Evolutionary conservation across 2,329 filamentous ascomycete species (phyloP), one percentile per base, ranked within the genome.

Genomic region (Juglanconis oblonga): DNA sequence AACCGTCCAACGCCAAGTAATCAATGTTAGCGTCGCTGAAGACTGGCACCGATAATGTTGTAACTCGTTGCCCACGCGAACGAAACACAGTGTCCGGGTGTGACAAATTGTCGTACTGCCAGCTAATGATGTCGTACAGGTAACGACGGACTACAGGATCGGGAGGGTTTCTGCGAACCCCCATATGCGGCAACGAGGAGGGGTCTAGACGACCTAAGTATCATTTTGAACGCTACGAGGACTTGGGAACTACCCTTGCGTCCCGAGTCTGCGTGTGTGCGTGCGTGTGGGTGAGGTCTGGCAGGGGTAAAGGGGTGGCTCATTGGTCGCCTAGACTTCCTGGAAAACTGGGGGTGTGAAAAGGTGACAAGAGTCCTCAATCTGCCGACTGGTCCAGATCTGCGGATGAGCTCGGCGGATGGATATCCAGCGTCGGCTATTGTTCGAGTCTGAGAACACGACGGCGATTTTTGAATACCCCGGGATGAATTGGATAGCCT

Each of bases 111-210:
- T 79, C 68, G 73, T 73, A 80, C 77, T 76, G 76, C 76, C 74
- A 78, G 71, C 73, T 61, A 69, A 71, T 71, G 68, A 68, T 66
- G 79, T 81, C 64, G 70, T 69, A 81, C 79, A 75, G 68, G 69
- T 63, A 69, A 67, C 67, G 71, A 70, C 71, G 69, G 71, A 71
- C 58, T 71, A 72, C 67, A 73, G 71, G 67, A 73, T 75, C 73
- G 73, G 74, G 71, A 75, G 65, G 68, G 70, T 67, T 66, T 65
- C 35, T 54, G 73, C 69, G 69, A 74, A 70, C 44, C 53, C 24
- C 72, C 71, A 70, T 52, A 59, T 59, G 53, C 56, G 52, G 56
- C 54, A 64, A 55, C 40, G 52, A 53, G 52, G 59, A 64, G 59
- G 59, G 56, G 59, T 54, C 53, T 50, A 42, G 44, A 55, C 36